A percentile compares a stretch with the other conserved stretches of the same genome.
Evolutionary conservation across 495 filamentous ascomycete species (phyloP).

Genomic region (Penicillium paxilli): DNA sequence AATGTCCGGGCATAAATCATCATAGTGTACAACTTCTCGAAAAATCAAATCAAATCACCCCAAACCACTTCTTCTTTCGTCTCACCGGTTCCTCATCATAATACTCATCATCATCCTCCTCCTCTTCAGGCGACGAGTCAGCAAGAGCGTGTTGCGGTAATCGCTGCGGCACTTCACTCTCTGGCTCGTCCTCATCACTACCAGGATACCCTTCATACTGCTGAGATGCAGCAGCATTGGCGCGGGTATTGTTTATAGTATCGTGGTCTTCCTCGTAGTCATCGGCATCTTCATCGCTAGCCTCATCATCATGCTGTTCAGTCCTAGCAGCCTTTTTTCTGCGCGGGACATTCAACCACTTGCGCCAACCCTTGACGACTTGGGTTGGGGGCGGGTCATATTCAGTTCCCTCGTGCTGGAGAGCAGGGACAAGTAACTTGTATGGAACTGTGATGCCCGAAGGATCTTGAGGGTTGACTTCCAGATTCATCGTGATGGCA

Average conservation of each 20-base stretch:
- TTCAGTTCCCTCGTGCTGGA: constrained; percentile 54
- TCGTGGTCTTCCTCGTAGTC: constrained; percentile 33
- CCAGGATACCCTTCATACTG: constrained; percentile 27
- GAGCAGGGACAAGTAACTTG: constrained; percentile 76
- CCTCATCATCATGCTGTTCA: constrained; percentile 9
- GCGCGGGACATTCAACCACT: constrained; percentile 35
- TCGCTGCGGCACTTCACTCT: constrained; percentile 19
- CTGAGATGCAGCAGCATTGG: constrained; percentile 20
- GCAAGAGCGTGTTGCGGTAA: constrained; percentile 18
- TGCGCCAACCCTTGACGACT: constrained; percentile 45
- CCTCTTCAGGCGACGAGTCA: constrained; percentile 7
- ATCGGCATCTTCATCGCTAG: constrained; percentile 19
- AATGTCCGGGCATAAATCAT: constrained; percentile 9
- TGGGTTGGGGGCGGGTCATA: constrained; percentile 41
- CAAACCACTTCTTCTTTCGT: constrained; percentile 42
- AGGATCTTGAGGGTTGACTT: constrained; percentile 81
- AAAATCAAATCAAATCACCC: constrained; percentile 32
- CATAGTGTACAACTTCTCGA: constrained; percentile 26
- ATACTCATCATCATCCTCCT: constrained; percentile 13
- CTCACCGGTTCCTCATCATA: constrained; percentile 16
- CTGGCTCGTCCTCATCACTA: constrained; percentile 26
- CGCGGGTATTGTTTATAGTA: constrained; percentile 27
- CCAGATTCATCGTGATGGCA: constrained; percentile 82
- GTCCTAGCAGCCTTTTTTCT: constrained; percentile 24
- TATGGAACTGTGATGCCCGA: constrained; percentile 88